Evolutionary conservation across 2,329 filamentous ascomycete genomes (phyloP).

Genomic region (Aureobasidium sp.): DNA sequence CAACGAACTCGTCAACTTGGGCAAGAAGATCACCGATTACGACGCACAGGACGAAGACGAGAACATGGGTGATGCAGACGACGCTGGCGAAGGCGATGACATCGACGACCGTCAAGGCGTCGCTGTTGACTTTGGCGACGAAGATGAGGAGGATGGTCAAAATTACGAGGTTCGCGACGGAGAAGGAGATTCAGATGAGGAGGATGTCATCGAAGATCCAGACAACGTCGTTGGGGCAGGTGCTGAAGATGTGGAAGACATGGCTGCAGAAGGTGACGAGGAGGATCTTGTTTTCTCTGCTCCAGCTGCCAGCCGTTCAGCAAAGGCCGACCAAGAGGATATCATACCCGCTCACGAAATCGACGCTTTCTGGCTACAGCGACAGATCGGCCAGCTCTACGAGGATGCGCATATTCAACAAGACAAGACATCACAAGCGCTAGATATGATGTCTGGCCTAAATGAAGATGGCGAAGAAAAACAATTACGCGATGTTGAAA

Average conservation of each 20-base stretch:
- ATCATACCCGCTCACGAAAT: conserved; percentile 78
- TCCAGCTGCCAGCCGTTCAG: conserved; percentile 28
- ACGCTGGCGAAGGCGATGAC: conserved; percentile 59
- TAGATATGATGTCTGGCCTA: conserved; percentile 72
- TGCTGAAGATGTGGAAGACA: conserved; percentile 30
- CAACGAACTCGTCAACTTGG: conserved; percentile 90
- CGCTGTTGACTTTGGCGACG: conserved; percentile 91
- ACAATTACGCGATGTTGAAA: conserved; percentile 85
- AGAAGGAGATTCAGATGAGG: conserved; percentile 67
- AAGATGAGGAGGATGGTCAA: conserved; percentile 71
- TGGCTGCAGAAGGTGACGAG: conserved; percentile 44
- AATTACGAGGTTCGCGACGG: conserved; percentile 79
- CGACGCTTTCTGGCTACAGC: conserved; percentile 94
- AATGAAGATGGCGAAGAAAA: conserved; percentile 69
- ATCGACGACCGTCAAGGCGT: conserved; percentile 94
- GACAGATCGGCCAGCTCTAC: conserved; percentile 82
- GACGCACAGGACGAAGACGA: conserved; percentile 95
- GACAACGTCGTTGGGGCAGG: conserved; percentile 29
- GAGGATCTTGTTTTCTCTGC: conserved; percentile 75
- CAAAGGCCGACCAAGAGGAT: conserved; percentile 36
- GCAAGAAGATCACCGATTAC: conserved; percentile 99
- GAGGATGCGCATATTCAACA: conserved; percentile 87
- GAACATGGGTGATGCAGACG: conserved; percentile 61
- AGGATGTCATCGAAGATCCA: conserved; percentile 20
- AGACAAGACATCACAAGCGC: conserved; percentile 78